phyloP scores from a whole-genome alignment of 2,329 filamentous ascomycete genomes.

The Sphaerulina populicola region DNA sequence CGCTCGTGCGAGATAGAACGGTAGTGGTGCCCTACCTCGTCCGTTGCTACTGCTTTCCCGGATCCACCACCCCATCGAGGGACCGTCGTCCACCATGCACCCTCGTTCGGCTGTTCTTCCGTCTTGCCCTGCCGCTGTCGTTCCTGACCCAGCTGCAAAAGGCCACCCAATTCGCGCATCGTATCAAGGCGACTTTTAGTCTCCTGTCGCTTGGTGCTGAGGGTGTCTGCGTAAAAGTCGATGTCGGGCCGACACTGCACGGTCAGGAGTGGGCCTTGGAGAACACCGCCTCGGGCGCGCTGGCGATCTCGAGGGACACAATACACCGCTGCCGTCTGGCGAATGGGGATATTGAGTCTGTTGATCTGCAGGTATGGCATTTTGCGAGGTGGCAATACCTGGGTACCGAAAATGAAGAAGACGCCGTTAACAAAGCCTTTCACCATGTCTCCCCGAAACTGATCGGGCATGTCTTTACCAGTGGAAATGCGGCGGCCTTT shows the following conservation, averaged over 20 bases:
- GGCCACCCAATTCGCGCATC: constrained; percentile 49
- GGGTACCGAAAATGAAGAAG: constrained; percentile 51
- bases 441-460: constrained; percentile 49
- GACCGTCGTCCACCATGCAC: constrained; percentile 53
- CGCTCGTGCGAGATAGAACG: background rate
- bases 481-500: constrained; percentile 51
- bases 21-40: background rate
- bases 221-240: constrained; percentile 35
- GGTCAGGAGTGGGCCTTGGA: constrained; percentile 52
- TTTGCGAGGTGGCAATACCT: constrained; percentile 39
- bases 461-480: constrained; percentile 52
- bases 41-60: constrained; percentile 38
- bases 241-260: constrained; percentile 50
- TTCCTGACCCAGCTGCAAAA: constrained; percentile 53
- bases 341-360: constrained; percentile 47
- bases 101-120: constrained; percentile 46
- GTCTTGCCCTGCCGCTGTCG: constrained; percentile 47
- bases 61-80: constrained; percentile 50
- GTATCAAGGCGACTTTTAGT: constrained; percentile 42
- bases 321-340: constrained; percentile 48
- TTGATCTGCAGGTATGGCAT: constrained; percentile 39
- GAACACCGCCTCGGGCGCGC: constrained; percentile 46
- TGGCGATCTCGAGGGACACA: constrained; percentile 47
- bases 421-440: constrained; percentile 51
- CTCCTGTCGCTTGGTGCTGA: constrained; percentile 23